Evolutionary conservation across 2,329 filamentous ascomycete genomes (phyloP).

Genomic region (Monilinia fructicola): DNA sequence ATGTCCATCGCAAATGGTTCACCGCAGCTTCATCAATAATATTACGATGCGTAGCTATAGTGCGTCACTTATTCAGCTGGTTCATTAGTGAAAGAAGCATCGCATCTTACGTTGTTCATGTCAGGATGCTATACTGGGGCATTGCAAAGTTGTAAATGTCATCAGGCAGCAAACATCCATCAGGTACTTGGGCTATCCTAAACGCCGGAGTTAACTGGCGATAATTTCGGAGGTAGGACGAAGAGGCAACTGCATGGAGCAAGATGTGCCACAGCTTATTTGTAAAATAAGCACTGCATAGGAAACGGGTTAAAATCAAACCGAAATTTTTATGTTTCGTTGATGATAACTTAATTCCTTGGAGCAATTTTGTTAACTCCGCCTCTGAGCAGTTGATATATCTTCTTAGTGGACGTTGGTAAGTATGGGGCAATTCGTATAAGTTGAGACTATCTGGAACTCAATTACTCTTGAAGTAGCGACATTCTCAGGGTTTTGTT

Average conservation of each 20-base stretch:
- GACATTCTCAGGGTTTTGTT: neutral
- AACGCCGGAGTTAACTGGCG: neutral
- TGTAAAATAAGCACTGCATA: neutral
- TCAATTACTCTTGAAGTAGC: neutral
- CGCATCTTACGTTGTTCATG: neutral
- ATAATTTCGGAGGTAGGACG: neutral
- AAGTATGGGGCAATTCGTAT: neutral
- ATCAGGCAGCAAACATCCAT: neutral
- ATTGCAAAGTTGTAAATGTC: constrained; percentile 13
- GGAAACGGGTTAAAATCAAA: neutral
- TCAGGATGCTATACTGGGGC: neutral
- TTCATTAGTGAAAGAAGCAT: neutral
- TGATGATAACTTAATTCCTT: neutral
- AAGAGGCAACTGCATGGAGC: neutral
- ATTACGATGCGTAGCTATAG: neutral
- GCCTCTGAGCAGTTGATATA: neutral
- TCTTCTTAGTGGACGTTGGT: neutral
- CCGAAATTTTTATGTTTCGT: neutral
- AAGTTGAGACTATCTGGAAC: neutral
- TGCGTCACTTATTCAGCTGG: neutral
- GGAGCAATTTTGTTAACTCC: neutral
- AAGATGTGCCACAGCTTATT: neutral
- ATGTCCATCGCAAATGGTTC: neutral
- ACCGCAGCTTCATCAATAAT: neutral
- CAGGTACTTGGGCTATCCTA: neutral